Evolutionary conservation across 73 alveolate genomes (phyloP), one percentile per base, ranked within the genome.

Genomic region (Paramecium octaurelia): DNA sequence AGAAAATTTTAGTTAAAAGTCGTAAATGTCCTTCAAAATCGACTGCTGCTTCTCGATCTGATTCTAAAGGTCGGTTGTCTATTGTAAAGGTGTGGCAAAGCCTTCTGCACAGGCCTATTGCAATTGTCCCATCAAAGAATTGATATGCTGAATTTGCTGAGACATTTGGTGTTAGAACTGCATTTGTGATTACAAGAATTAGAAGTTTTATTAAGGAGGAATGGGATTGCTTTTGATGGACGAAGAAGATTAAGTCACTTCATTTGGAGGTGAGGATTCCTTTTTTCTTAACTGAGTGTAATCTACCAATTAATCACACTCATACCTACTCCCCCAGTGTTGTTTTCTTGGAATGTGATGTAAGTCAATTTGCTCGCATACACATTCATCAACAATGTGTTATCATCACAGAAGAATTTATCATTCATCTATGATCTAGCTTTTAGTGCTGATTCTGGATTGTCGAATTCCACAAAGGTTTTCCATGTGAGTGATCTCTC

Each of bases 401-500:
- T 21, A 18, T 75, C 88, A 75, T 75, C 88, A 75, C 88, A 75
- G 38, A 75, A 75, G 34, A 38, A 38, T 11, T 75, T 75, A 75
- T 75, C 88, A 75, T 75, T 75, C 88, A 75, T 75, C 64, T 34
- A 12, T 75, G 60, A 29, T 34, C 88, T 75, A 14, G 88, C 88
- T 11, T 20, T 75, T 12, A 75, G 58, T 2, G 88, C 88, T 5
- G 64, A 75, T 42, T 75, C 88, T 42, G 88, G 88, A 35, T 36
- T 38, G 27, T 75, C 88, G 38, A 29, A 75, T 20, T 75, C 88
- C 10, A 75, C 34, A 18, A 75, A 75, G 36, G 88, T 75, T 75
- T 75, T 75, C 88, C 88, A 75, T 12, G 88, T 75, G 58, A 75
- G 88, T 12, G 88, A 75, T 42, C 88, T 75, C 88, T 75, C 88